Evolutionary conservation across 768 basidiomycete genomes (phyloP), one percentile per base, ranked within the genome.

Genomic region (Tulasnella sp.): DNA sequence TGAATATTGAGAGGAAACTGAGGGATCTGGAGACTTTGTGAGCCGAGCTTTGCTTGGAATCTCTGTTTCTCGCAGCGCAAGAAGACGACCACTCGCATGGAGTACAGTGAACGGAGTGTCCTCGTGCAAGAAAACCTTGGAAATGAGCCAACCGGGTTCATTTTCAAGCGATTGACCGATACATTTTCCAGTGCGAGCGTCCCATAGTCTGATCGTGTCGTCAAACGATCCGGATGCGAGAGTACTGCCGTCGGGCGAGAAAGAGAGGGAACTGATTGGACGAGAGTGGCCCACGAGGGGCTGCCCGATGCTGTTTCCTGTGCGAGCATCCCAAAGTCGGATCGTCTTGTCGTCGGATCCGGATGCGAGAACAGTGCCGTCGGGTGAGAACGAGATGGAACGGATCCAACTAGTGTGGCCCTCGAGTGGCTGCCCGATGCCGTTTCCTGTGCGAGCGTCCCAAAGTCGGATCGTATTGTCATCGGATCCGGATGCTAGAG

Each of bases 321-420:
- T 52, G 3, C 2, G 8, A 22, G 19, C 47, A 52, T 52, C 47
- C 47, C 47, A 52, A 12, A 52, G n/a, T 34, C 63, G 34, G 26
- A 74, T 39, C 19, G 73, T 65, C 6, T 47, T 34, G 63, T 74
- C 73, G 14, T 22, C 12, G 11, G 71, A 67, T 3, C 62, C 71
- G 19, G 71, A 72, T 17, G 71, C 71, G 37, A 72, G 8, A 12
- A 16, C 19, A 14, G 12, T 34, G 1, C 71, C 71, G 40, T 72
- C 47, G 32, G 65, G 70, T 19, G 70, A 71, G 59, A 64, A 71
- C 35, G 70, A 65, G 11, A 71, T 47, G 8, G 35, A 71, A 7
- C 6, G 11, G 1, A 71, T 52, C 19, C 66, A 36, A 19, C 29
- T 47, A 16, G 7, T 26, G 29, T 69, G 68, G 8, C 68, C 68